These are phyloP conservation scores for Cyclaneusma minus DNA, from an alignment of 2,329 filamentous ascomycete species.

Conservation along the genomic window DNA sequence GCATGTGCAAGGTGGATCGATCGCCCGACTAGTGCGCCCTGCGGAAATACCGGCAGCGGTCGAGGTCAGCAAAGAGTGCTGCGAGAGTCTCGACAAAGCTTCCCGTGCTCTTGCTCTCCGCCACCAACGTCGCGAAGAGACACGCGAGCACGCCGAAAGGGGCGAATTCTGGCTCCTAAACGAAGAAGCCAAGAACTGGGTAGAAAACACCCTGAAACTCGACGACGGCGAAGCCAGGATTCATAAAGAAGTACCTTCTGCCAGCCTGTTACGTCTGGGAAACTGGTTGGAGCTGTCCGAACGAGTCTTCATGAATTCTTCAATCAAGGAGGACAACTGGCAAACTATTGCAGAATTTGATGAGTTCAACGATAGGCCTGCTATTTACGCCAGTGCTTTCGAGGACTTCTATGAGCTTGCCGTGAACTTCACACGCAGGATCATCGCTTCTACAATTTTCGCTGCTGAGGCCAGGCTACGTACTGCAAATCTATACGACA, in stretches of 20 bases:
- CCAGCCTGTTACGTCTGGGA: slow-evolving; percentile 39
- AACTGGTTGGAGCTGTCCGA: slow-evolving; percentile 50
- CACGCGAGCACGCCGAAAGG: slow-evolving; percentile 43
- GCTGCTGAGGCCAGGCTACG: slow-evolving; percentile 55
- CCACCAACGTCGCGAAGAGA: slow-evolving; percentile 47
- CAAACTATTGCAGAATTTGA: slow-evolving; percentile 36
- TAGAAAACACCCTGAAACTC: slow-evolving; percentile 10
- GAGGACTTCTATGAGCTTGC: slow-evolving; percentile 58
- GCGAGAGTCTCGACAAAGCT: slow-evolving; percentile 46
- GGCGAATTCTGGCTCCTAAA: slow-evolving; percentile 52
- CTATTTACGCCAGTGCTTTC: slow-evolving; percentile 61
- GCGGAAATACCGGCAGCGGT: slow-evolving; percentile 54
- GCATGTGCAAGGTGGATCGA: slow-evolving; percentile 12
- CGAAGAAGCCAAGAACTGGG: slow-evolving; percentile 9
- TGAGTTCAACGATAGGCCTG: slow-evolving; percentile 35
- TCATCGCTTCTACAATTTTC: slow-evolving; percentile 55
- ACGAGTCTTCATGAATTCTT: slow-evolving; percentile 61
- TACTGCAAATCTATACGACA: slow-evolving; percentile 19
- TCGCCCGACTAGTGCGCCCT: slow-evolving; percentile 24
- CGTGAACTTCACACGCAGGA: slow-evolving; percentile 49
- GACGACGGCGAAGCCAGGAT: slow-evolving; percentile 11
- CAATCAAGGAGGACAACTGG: slow-evolving; percentile 52
- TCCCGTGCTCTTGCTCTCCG: slow-evolving; percentile 49
- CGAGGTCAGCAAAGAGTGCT: slow-evolving; percentile 55
- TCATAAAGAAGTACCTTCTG: slow-evolving; percentile 24